Evolutionary conservation across 306 rosid species (phyloP), one percentile per base, ranked within the genome.

Genomic region (Trifolium repens): DNA sequence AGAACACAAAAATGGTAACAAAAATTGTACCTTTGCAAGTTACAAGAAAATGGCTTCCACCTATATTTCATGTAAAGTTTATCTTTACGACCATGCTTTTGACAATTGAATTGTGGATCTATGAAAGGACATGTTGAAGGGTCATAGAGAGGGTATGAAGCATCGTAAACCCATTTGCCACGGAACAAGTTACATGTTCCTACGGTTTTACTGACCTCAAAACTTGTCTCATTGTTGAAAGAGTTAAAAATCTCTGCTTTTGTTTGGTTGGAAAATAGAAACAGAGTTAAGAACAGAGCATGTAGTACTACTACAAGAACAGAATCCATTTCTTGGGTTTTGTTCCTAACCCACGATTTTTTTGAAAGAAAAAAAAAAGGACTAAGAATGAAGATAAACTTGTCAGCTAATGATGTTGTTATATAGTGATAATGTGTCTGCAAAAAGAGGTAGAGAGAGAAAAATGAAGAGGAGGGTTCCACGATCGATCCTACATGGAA

Each of bases 31-130:
- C 96, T 91, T 85, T 94, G 98, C 13, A 90, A 10, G 49, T 89
- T 35, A 42, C 97, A 91, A 15, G 89, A 85, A 74, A 87, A 83
- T 24, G 98, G 98, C 62, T 77, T 86, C 97, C 98, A 94, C 55
- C 89, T 85, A 71, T 82, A 91, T 27, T 89, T 90, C 73, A 88
- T 96, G 81, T 90, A 94, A 7, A 82, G 63, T 7, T 62, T 81
- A 72, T 94, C 97, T 2, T 88, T 86, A 3, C 98, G 91, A 59
- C 96, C 94, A 11, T 81, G 80, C 65, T 94, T 91, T 16, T 88
- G 89, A 84, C 98, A 94, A 81, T 91, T 69, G 82, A 94, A 94
- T 67, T 94, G 90, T 65, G 96, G 91, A 87, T 94, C 98, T 84
- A 94, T 52, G 84, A 94, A 94, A 75, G 96, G 97, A 39, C 98